Conservation (phyloP, 2,329 filamentous ascomycete species). For the Exophiala spinifera region DNA sequence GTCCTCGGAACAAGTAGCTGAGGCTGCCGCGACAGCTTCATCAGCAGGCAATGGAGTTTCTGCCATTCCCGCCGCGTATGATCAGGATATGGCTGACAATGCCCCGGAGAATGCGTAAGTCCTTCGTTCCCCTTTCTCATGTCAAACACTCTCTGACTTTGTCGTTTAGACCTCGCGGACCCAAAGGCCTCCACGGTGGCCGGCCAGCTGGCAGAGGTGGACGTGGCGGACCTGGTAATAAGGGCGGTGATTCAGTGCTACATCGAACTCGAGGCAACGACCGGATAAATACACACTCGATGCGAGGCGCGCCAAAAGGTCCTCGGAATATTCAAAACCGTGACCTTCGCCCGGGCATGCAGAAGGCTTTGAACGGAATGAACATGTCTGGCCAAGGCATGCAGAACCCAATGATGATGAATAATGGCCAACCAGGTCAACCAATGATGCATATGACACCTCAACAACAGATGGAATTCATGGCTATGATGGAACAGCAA, state of each 20-base stretch:
- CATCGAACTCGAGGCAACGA: conserved; percentile 79
- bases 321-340: conserved; percentile 56
- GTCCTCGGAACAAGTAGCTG: conserved; percentile 61
- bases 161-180: conserved; percentile 74
- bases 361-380: conserved; percentile 44
- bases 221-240: conserved; percentile 81
- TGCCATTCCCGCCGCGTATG: conserved; percentile 26
- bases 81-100: conserved; percentile 27
- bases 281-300: conserved; percentile 71
- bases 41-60: conserved; percentile 55
- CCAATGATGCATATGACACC: conserved; percentile 57
- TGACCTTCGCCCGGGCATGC: conserved; percentile 45
- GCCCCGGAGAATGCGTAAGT: conserved; percentile 31
- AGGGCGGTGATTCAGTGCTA: conserved; percentile 68
- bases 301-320: conserved; percentile 67
- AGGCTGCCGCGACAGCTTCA: conserved; percentile 47
- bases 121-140: background rate
- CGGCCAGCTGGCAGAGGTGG: conserved; percentile 67
- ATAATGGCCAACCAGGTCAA: conserved; percentile 46
- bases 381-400: conserved; percentile 19
- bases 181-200: conserved; percentile 86
- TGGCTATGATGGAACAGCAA: conserved; percentile 79
- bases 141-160: conserved; percentile 4
- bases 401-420: conserved; percentile 46
- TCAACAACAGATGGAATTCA: conserved; percentile 70